These are phyloP conservation scores for Forsythia suspensa DNA, from an alignment of 257 asterid species.

Conservation along the genomic window DNA sequence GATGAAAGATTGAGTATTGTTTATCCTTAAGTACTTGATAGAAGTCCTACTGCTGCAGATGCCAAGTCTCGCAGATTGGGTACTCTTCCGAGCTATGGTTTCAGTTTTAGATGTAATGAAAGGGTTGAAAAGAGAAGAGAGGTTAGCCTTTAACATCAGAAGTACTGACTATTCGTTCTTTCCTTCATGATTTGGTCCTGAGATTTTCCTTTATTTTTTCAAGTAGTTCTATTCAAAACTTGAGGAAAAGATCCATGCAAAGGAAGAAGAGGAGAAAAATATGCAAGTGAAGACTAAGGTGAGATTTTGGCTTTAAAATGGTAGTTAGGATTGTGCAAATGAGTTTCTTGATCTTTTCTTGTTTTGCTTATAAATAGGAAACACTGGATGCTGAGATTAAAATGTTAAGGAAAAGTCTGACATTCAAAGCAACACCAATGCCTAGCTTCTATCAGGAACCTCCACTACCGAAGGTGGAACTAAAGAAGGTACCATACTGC, in stretches of 20 bases:
- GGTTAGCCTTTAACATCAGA: slow-evolving; percentile 49
- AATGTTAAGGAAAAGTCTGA: slow-evolving; percentile 78
- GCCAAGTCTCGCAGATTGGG: slow-evolving; percentile 62
- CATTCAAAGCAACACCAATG: slow-evolving; percentile 96
- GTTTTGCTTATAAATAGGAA: slow-evolving; percentile 54
- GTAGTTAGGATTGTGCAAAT: background rate
- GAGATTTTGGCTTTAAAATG: background rate
- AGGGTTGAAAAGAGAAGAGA: slow-evolving; percentile 95
- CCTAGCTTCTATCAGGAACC: slow-evolving; percentile 99
- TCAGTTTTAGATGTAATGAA: slow-evolving; percentile 90
- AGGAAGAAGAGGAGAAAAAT: slow-evolving; percentile 80
- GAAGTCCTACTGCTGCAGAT: slow-evolving; percentile 74
- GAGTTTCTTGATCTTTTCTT: slow-evolving; percentile 4
- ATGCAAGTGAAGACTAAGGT: slow-evolving; percentile 86
- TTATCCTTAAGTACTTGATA: slow-evolving; percentile 53
- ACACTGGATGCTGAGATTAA: slow-evolving; percentile 84
- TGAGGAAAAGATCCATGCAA: slow-evolving; percentile 90
- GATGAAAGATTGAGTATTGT: slow-evolving; percentile 11
- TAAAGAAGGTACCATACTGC: slow-evolving; percentile 71
- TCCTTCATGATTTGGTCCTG: slow-evolving; percentile 17
- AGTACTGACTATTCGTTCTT: background rate
- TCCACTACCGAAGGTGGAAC: slow-evolving; percentile 80
- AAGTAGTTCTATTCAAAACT: slow-evolving; percentile 82
- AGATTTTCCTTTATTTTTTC: slow-evolving; percentile 20
- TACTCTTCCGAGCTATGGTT: slow-evolving; percentile 72